phyloP scores from a whole-genome alignment of 345 rosid genomes.

The Lumnitzera racemosa region DNA sequence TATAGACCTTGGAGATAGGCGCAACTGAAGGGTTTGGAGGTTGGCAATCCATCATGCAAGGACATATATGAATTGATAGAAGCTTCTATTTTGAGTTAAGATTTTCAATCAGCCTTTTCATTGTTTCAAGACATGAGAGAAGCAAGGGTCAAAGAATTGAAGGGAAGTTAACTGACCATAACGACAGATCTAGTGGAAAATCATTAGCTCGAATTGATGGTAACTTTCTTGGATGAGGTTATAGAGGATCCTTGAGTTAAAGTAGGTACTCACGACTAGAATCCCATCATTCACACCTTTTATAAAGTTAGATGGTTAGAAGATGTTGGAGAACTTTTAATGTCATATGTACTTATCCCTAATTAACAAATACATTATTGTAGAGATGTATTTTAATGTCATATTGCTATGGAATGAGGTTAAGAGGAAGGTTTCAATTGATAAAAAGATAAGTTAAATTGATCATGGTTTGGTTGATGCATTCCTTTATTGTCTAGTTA shows the following conservation, averaged over 20 bases:
- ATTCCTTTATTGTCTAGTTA: conserved; percentile 83
- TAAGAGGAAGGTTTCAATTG: conserved; percentile 55
- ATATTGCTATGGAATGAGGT: conserved; percentile 83
- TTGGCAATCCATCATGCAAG: conserved; percentile 6
- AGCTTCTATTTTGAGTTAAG: conserved; percentile 88
- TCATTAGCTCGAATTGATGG: conserved; percentile 78
- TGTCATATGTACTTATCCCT: conserved; percentile 82
- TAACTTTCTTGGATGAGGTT: conserved; percentile 85
- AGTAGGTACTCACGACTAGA: conserved; percentile 95
- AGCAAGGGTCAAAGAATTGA: conserved; percentile 45
- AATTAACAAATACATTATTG: conserved; percentile 70
- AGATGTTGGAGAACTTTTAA: conserved; percentile 81
- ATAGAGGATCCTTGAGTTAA: conserved; percentile 85
- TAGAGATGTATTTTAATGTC: conserved; percentile 69
- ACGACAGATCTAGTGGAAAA: conserved; percentile 86
- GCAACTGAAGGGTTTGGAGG: no score
- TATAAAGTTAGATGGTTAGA: conserved; percentile 83
- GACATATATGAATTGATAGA: conserved; percentile 57
- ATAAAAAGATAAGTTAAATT: conserved; percentile 38
- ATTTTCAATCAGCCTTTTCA: conserved; percentile 83
- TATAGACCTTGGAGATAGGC: no score
- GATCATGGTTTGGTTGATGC: conserved; percentile 72
- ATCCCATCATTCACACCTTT: conserved; percentile 90
- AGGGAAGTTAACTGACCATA: conserved; percentile 75
- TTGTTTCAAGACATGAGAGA: conserved; percentile 91